Base-by-base conservation (phyloP, 225 moss, liverwort and hornwort genomes). In the Takakia lepidozioides region DNA sequence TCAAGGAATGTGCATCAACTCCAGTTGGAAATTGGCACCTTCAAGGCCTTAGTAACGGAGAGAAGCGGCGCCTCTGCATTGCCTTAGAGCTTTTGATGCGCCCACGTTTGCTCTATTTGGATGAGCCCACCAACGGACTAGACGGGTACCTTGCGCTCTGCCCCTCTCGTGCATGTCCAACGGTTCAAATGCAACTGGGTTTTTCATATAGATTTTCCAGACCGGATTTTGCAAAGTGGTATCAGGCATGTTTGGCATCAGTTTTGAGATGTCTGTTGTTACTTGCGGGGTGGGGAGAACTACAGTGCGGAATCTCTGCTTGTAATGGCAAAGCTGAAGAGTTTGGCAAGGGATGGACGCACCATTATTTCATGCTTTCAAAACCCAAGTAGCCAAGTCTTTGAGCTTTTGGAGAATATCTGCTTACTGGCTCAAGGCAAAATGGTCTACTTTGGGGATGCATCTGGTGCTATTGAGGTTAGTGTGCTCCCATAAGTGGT, bases 21-120 rank as follows among this genome's bases (percentile, higher is more conserved):
- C 60, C 70, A 35, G 70, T 76, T 0, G 75, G 75, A 6, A 76
- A 76, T 54, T 76, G 75, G 75, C 75, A 76, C 55, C 19, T 76
- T 25, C 42, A 47, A 25, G 75, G 75, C 20, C 60, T 71, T 3
- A 70, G 70, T 30, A 70, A 70, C 1, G 75, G 75, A 3, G 75
- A 76, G 62, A 50, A 66, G 13, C 43, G 75, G 2, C 65, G 70
- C 5, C 32, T 75, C 14, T 69, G 74, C 59, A 75, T 75, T 18
- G 74, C 69, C 5, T 68, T 75, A 19, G 74, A 75, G 32, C 8
- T 75, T 4, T 16, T 75, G 29, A 75, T 69, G 14, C 60, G 69
- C 22, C 74, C 74, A 2, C 64, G 74, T 1, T 13, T 75, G 19
- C 56, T 75, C 64, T 75, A 49, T 32, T 52, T 75, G 1, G 74